Evolutionary conservation across 163 green algal genomes (phyloP).

Genomic region (Botryococcus braunii): DNA sequence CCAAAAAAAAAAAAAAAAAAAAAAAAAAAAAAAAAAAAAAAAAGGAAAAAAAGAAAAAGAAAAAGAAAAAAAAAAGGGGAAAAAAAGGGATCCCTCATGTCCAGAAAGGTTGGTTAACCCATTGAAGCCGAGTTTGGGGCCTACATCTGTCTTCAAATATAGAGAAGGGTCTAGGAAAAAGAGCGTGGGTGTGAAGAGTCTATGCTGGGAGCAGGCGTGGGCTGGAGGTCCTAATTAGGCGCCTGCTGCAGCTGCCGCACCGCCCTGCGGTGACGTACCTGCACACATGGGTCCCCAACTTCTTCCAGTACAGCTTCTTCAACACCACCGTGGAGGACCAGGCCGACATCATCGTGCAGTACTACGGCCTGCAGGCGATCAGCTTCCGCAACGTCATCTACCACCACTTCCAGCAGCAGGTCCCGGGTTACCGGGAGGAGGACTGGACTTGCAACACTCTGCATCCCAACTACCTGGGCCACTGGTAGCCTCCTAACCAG

Average conservation of each 20-base stretch:
- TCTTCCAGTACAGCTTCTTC: not conserved
- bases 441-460: not conserved
- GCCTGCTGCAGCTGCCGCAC: not conserved
- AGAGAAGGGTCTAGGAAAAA: too few species aligned
- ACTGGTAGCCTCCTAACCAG: not conserved
- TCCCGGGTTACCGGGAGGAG: not conserved
- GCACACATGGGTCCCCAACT: not conserved
- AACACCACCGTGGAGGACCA: not conserved
- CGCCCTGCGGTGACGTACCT: not conserved
- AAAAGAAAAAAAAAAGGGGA: too few species aligned
- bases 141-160: too few species aligned
- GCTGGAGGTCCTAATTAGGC: not conserved
- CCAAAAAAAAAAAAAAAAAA: too few species aligned
- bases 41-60: too few species aligned
- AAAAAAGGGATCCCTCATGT: too few species aligned
- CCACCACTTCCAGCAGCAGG: not conserved
- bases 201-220: not conserved
- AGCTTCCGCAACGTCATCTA: not conserved
- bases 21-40: too few species aligned
- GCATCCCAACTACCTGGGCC: not conserved
- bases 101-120: too few species aligned
- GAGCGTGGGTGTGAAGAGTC: too few species aligned
- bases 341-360: not conserved
- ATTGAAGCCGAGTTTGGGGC: too few species aligned
- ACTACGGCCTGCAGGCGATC: not conserved